These are phyloP conservation scores for Leishmania lainsoni DNA, from an alignment of 208 protist species.

Conservation along the genomic window DNA sequence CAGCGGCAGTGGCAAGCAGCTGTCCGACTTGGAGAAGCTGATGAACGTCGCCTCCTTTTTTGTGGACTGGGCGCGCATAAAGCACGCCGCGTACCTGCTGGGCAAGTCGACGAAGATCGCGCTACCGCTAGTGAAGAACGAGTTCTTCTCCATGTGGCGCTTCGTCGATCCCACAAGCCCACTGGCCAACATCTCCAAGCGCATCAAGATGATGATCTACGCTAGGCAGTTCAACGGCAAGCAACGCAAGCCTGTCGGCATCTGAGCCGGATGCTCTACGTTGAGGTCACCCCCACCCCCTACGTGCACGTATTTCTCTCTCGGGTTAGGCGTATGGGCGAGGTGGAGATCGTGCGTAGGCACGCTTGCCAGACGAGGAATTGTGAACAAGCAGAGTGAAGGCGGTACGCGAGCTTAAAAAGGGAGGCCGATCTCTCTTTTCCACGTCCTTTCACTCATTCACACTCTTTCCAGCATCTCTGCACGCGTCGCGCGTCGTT, in stretches of 20 bases:
- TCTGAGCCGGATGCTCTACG: conserved; percentile 34
- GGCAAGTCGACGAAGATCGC: conserved; percentile 56
- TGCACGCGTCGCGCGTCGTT: not conserved
- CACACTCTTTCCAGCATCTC: not conserved
- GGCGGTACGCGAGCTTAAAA: not conserved
- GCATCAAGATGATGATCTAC: conserved; percentile 65
- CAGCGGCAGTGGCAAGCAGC: conserved; percentile 24
- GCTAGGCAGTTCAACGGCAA: conserved; percentile 51
- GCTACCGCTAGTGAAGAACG: conserved; percentile 62
- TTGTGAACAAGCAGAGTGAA: too few relatives aligned
- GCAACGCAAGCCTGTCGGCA: conserved; percentile 77
- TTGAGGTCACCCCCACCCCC: not conserved
- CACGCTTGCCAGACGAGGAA: not conserved
- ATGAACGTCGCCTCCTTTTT: conserved; percentile 65
- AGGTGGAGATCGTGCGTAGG: not conserved
- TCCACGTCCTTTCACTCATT: not conserved
- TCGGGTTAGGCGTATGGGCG: not conserved
- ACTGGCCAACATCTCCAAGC: conserved; percentile 61
- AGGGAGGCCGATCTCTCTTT: not conserved
- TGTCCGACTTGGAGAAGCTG: conserved; percentile 38
- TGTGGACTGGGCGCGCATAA: conserved; percentile 54
- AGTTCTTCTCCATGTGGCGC: conserved; percentile 86
- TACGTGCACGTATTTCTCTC: not conserved
- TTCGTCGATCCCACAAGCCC: conserved; percentile 82
- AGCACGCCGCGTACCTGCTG: conserved; percentile 60